Evolutionary conservation across 202 grass and related monocot genomes (phyloP).

Genomic region (Eragrostis tef): DNA sequence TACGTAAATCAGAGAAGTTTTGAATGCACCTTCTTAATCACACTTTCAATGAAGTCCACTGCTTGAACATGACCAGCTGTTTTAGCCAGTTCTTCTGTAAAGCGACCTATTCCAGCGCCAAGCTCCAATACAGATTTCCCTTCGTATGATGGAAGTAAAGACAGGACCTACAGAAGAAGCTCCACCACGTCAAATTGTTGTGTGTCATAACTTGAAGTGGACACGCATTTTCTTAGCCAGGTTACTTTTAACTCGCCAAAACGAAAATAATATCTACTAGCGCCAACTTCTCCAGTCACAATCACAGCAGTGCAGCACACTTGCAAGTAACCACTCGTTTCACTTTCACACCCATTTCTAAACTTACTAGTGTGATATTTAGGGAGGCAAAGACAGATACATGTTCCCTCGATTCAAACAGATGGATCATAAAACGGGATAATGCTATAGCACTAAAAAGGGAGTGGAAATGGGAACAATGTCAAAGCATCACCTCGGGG

Average conservation of each 20-base stretch:
- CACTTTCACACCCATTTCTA: not conserved
- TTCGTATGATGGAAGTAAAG: conserved; percentile 83
- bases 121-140: conserved; percentile 89
- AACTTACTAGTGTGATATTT: not conserved
- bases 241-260: not conserved
- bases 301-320: not conserved
- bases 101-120: conserved; percentile 93
- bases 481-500: conserved; percentile 62
- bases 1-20: not conserved
- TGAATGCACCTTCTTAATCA: conserved; percentile 78
- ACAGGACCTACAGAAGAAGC: conserved; percentile 67
- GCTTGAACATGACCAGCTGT: conserved; percentile 75
- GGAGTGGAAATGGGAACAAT: not conserved
- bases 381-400: not conserved
- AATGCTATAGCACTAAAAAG: not conserved
- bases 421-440: not conserved
- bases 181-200: not conserved
- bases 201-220: not conserved
- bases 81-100: conserved; percentile 90
- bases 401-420: conserved; percentile 23
- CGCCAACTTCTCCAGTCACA: conserved; percentile 1
- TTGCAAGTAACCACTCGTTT: not conserved
- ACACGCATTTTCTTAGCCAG: not conserved
- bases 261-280: not conserved
- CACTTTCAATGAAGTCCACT: conserved; percentile 86